Evolutionary conservation across 1,139 yeast genomes (phyloP).

Genomic region (Pichia sp.): DNA sequence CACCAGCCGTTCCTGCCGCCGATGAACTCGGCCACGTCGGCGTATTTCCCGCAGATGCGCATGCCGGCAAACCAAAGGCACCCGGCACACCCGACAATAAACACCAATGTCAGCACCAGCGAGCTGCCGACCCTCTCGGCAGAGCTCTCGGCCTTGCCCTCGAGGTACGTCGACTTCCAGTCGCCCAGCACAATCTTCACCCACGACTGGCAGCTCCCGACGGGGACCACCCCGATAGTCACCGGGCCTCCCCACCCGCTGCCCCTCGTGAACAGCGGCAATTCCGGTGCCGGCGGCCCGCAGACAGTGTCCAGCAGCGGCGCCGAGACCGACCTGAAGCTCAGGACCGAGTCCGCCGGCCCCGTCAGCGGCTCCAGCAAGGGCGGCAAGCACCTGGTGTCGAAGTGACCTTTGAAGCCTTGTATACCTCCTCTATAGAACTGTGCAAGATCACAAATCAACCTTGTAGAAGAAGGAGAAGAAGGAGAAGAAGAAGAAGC

Average conservation of each 20-base stretch:
- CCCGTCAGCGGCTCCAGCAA: background rate
- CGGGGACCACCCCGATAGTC: conserved; percentile 30
- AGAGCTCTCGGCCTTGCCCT: conserved; percentile 42
- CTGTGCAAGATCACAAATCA: too few species aligned
- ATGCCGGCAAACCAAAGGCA: background rate
- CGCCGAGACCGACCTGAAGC: background rate
- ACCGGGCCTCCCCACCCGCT: conserved; percentile 22
- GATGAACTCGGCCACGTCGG: conserved; percentile 20
- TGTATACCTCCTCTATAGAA: background rate
- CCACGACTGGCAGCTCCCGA: conserved; percentile 33
- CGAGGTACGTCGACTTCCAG: conserved; percentile 42
- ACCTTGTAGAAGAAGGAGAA: too few species aligned
- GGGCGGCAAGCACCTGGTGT: background rate
- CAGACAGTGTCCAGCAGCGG: background rate
- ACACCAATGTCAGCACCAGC: background rate
- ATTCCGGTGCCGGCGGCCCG: too few species aligned
- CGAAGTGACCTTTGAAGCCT: background rate
- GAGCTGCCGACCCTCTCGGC: conserved; percentile 32
- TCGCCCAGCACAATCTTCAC: conserved; percentile 33
- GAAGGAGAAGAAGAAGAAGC: too few species aligned
- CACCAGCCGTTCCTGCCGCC: conserved; percentile 12
- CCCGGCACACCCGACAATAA: conserved; percentile 2
- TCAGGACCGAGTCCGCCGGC: background rate
- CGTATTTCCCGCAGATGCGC: conserved; percentile 15
- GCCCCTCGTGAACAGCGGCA: background rate